Conservation (phyloP, 345 rosid genomes). For the Lepidium aucheri region DNA sequence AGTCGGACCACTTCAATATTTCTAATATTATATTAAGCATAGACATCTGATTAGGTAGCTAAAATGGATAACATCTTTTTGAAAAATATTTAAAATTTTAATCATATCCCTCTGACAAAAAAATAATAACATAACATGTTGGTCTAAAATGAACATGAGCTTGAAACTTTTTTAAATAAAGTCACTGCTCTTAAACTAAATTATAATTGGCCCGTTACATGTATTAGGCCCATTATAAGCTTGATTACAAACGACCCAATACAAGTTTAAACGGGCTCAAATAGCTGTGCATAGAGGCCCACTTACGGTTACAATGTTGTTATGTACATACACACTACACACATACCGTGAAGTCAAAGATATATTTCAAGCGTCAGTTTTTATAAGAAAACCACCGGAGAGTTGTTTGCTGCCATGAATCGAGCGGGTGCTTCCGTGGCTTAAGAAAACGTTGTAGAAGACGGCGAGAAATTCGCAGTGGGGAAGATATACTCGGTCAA, state of each 20-base stretch:
- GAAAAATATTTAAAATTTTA: neutral
- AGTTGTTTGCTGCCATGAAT: neutral
- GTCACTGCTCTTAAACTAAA: too few relatives aligned
- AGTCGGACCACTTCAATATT: conserved; percentile 4
- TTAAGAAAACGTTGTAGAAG: neutral
- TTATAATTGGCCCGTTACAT: too few relatives aligned
- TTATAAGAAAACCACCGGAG: neutral
- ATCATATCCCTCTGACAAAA: neutral
- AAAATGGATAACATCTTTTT: neutral
- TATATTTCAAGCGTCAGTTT: neutral
- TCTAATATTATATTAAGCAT: neutral
- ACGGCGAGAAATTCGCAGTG: conserved; percentile 45
- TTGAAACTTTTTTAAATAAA: too few relatives aligned
- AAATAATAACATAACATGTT: too few relatives aligned
- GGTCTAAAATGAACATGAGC: too few relatives aligned
- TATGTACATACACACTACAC: too few relatives aligned
- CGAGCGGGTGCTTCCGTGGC: neutral
- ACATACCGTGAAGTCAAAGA: neutral
- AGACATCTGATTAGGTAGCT: neutral
- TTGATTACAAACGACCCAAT: too few relatives aligned
- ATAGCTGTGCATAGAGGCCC: neutral
- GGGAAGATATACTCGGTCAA: conserved; percentile 73
- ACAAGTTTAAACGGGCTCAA: neutral
- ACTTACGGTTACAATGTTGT: neutral
- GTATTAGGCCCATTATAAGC: too few relatives aligned